phyloP scores from a whole-genome alignment of 2,329 filamentous ascomycete genomes.

The Cordyceps militaris region DNA sequence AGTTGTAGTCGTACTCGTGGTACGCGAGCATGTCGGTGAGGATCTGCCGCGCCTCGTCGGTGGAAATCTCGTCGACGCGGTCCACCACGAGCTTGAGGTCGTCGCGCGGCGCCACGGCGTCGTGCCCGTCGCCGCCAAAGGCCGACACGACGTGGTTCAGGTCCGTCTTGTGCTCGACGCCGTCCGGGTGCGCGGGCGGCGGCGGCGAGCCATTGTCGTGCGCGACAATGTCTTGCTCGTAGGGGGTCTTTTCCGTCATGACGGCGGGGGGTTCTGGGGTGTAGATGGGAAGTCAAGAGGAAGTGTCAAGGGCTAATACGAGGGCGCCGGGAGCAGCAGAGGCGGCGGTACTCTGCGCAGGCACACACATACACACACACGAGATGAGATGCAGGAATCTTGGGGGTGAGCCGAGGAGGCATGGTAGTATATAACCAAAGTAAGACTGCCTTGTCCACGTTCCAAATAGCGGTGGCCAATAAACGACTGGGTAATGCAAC shows the following conservation, averaged over 20 bases:
- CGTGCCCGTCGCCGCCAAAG: slow-evolving; percentile 10
- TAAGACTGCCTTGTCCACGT: neutral
- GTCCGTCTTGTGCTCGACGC: neutral
- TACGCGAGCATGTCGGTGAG: slow-evolving; percentile 16
- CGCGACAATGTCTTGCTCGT: neutral
- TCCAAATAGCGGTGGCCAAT: neutral
- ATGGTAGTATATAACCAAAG: neutral
- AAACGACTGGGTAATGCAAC: neutral
- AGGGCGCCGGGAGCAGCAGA: neutral
- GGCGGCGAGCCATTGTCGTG: neutral
- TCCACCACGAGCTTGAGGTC: slow-evolving; percentile 19
- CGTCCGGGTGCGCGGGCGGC: neutral
- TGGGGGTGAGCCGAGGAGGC: neutral
- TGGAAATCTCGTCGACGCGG: slow-evolving; percentile 17
- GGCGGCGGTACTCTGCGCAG: neutral
- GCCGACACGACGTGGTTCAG: slow-evolving; percentile 1
- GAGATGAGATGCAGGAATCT: neutral
- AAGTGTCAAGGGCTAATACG: neutral
- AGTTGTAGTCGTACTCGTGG: slow-evolving; percentile 22
- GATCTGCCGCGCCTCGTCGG: slow-evolving; percentile 18
- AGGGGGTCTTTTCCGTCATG: slow-evolving; percentile 1
- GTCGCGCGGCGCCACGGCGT: slow-evolving; percentile 18
- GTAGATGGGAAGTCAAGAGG: neutral
- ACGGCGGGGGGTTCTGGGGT: neutral
- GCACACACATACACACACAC: neutral